These are phyloP conservation scores for Globisporangium nagaii DNA, from an alignment of 352 stramenopile genomes.

Conservation along the genomic window DNA sequence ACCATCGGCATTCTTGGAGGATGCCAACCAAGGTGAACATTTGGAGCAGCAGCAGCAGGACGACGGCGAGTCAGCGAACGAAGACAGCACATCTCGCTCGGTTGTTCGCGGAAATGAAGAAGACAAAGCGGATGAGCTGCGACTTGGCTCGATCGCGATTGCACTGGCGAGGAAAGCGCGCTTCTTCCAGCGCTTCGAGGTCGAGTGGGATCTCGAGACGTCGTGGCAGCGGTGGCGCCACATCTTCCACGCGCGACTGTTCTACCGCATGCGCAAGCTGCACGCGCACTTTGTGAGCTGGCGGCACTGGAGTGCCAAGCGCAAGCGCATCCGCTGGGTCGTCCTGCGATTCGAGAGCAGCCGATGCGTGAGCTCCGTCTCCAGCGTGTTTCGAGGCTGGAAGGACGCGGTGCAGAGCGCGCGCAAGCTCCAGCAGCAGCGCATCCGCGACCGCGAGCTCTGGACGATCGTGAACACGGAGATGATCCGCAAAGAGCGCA, in stretches of 20 bases:
- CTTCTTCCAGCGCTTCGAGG: conserved; percentile 38
- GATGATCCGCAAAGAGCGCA: conserved; percentile 35
- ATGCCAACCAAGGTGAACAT: background rate
- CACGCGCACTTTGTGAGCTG: conserved; percentile 27
- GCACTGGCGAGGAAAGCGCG: conserved; percentile 33
- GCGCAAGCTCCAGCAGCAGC: conserved; percentile 38
- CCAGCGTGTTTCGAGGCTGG: conserved; percentile 28
- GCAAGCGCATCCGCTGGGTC: conserved; percentile 11
- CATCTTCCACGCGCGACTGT: conserved; percentile 54
- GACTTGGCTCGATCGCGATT: conserved; percentile 9
- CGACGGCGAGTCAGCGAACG: background rate
- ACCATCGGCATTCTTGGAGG: background rate
- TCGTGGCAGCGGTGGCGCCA: conserved; percentile 56
- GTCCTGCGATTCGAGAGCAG: background rate
- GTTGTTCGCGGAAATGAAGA: background rate
- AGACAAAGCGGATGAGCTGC: too few relatives aligned
- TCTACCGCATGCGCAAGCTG: conserved; percentile 40
- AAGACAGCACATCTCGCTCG: background rate
- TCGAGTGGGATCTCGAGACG: conserved; percentile 31
- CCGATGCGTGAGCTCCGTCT: background rate
- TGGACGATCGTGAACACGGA: conserved; percentile 53
- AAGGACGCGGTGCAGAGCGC: conserved; percentile 30
- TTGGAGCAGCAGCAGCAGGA: background rate
- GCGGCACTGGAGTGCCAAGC: conserved; percentile 17
- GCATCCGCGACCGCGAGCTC: conserved; percentile 46